These are phyloP conservation scores for Plasmopara halstedii DNA, from an alignment of 352 stramenopile species.

Conservation along the genomic window DNA sequence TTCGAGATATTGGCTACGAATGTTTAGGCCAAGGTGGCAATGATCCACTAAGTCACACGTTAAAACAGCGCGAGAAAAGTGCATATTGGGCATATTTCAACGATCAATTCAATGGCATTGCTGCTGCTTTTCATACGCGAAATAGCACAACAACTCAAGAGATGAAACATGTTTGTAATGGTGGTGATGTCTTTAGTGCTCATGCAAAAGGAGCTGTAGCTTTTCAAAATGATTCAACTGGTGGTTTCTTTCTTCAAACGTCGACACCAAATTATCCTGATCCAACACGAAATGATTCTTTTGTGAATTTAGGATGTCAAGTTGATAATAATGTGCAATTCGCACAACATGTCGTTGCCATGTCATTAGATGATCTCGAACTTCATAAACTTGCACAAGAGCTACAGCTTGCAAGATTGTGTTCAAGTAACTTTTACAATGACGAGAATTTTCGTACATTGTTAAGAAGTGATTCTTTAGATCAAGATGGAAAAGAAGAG, in stretches of 20 bases:
- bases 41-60: conserved; percentile 65
- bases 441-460: conserved; percentile 25
- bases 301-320: conserved; percentile 66
- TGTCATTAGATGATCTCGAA: conserved; percentile 42
- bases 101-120: conserved; percentile 70
- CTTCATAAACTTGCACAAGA: conserved; percentile 35
- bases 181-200: conserved; percentile 49
- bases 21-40: conserved; percentile 70
- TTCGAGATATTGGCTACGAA: conserved; percentile 60
- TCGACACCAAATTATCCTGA: conserved; percentile 76
- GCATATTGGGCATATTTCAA: conserved; percentile 74
- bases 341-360: conserved; percentile 58
- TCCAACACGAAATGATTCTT: conserved; percentile 32
- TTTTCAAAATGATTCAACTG: conserved; percentile 29
- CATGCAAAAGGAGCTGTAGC: conserved; percentile 65
- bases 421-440: conserved; percentile 60
- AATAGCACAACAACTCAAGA: background rate
- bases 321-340: conserved; percentile 72
- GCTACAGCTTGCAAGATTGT: conserved; percentile 53
- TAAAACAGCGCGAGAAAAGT: conserved; percentile 34
- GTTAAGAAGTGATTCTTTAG: conserved; percentile 32
- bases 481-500: conserved; percentile 26
- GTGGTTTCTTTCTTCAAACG: conserved; percentile 67
- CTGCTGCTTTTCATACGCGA: conserved; percentile 18
- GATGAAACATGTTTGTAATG: conserved; percentile 34